Evolutionary conservation across 257 asterid species (phyloP), one percentile per base, ranked within the genome.

Genomic region (Buddleja alternifolia): DNA sequence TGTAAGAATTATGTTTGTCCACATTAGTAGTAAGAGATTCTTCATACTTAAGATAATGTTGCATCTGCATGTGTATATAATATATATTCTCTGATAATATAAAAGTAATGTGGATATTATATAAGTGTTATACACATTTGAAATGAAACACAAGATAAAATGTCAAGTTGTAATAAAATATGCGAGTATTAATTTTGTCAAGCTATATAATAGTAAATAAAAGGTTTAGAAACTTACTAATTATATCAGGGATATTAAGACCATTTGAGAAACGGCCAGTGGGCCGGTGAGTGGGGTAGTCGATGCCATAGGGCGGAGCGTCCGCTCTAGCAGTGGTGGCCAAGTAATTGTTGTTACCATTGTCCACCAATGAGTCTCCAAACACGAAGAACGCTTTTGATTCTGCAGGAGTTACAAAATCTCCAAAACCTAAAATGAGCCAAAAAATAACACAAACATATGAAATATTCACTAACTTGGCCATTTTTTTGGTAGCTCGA

Each of bases 201-300:
- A n/a, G n/a, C n/a, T n/a, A n/a, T n/a, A 16, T 17, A 19, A 10
- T 4, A 19, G 34, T 39, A 4, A 14, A 60, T 16, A 29, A 3
- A 10, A 34, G 24, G 8, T 4, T 12, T 1, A 7, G 1, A 5
- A 15, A 25, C 68, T 36, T 73, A 77, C 83, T 81, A 1, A 81
- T 80, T 4, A 80, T 71, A 19, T 81, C 83, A 0, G 85, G 85
- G n/a, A 81, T 81, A 70, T 81, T 81, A 11, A 77, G 85, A 36
- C 85, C 83, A 2, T 81, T 81, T 8, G 83, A 77, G 72, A 81
- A 81, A 25, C 81, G 85, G 3, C 82, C 85, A 1, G 83, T 81
- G 63, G 85, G 78, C 1, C 56, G 76, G 40, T 81, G 85, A 4
- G 81, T 56, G 0, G 83, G 85, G 74, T 74, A 71, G 76, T 81